Evolutionary conservation across 2,329 filamentous ascomycete species (phyloP), one percentile per base, ranked within the genome.

Genomic region (Pezicula radicicola): DNA sequence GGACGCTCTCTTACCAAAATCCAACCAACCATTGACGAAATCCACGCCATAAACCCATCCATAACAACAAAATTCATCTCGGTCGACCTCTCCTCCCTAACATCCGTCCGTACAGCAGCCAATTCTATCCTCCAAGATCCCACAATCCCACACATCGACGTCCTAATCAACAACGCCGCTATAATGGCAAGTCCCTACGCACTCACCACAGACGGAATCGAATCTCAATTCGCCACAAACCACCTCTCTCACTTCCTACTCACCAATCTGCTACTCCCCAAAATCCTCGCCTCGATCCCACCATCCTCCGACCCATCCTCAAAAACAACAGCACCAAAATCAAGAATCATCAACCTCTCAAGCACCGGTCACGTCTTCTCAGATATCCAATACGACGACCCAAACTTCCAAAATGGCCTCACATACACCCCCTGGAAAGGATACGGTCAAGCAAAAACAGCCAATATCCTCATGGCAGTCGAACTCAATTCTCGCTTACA

Each of bases 361-460:
- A 72, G 70, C 53, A 60, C 67, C 30, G 70, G 67, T 2, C 63
- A 74, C 56, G 59, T 63, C 15, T 41, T 72, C 27, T 60, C 60
- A 4, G 66, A 65, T 4, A 46, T 72, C 6, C 52, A 65, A 6
- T 71, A 66, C 46, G 58, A 64, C 42, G 68, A 73, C 52, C 62
- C 53, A 10, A 69, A 69, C 16, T 72, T 72, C 50, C 57, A 64
- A 16, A 41, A 43, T 64, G 51, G 57, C 6, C 45, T 52, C 7
- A 50, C 50, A 10, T 61, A 58, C 44, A 53, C 56, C 28, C 46
- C 46, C 4, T 71, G 68, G 67, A 55, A 56, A 7, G 71, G 69
- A 3, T 75, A 75, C 52, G 66, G 65, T 1, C 69, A 72, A 54
- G 69, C 68, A 42, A 75, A 75, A 53, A 68, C 70, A 6, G 70